Evolutionary conservation across 371 early-diverging fungal species (phyloP), one percentile per base, ranked within the genome.

Genomic region (Chytridium lagenaria): DNA sequence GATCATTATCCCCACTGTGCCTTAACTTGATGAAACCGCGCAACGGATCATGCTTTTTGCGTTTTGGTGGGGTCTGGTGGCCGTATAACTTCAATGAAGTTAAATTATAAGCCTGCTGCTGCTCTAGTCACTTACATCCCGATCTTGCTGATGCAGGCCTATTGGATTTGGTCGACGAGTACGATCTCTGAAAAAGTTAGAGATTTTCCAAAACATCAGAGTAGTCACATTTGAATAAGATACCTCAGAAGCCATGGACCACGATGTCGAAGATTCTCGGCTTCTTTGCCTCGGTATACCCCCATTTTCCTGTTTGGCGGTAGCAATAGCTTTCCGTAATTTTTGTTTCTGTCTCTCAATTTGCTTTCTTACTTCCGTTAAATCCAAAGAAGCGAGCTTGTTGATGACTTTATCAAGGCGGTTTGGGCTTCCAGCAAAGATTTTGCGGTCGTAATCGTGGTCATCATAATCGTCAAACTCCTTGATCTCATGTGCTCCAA

Each of bases 21-120:
- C 31, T 68, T 67, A 39, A 51, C 37, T 19, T 51, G 44, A 39
- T 73, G 73, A 67, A 39, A 73, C 19, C 59, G 19, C 3, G 55
- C 19, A 16, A 73, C 73, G 44, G 73, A 57, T 73, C 73, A n/a
- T 67, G 52, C 36, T 73, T 67, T 40, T 50, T 59, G 33, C 30
- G 22, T n/a, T 31, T 34, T n/a, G 50, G 72, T 2, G 51, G 49
- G 1, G 3, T 15, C 7, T 28, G 61, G 34, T 15, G 61, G 30
- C 12, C 36, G 61, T 10, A 61, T 61, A 37, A 61, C 61, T 61
- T 10, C 19, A n/a, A 28, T 31, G 23, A 52, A 57, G 1, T 23
- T 12, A 38, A 57, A 5, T n/a, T 10, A 12, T 5, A n/a, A n/a
- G 23, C n/a, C n/a, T n/a, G n/a, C n/a, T n/a, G n/a, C n/a, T n/a